Percentiles rank a stretch among this genome's conserved stretches.
Evolutionary conservation across 495 filamentous ascomycete species (phyloP).

Genomic region (Aspergillus ellipticus): DNA sequence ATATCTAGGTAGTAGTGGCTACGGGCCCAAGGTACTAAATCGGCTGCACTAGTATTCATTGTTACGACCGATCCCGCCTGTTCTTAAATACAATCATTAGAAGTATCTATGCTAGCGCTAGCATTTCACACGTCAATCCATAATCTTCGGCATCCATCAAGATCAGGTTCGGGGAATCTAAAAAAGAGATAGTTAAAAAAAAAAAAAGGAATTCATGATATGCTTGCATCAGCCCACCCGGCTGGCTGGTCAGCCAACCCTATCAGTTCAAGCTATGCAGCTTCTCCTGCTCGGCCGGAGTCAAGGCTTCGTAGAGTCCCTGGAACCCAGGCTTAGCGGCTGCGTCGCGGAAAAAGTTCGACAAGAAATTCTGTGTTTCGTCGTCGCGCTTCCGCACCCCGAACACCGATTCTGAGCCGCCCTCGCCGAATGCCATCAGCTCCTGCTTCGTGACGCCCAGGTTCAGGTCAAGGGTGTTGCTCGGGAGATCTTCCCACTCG

Average conservation of each 20-base stretch:
- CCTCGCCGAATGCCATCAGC: conserved; percentile 72
- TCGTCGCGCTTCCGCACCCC: conserved; percentile 72
- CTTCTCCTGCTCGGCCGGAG: conserved; percentile 70
- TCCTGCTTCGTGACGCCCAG: conserved; percentile 64
- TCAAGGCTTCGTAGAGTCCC: conserved; percentile 66
- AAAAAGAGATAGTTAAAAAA: no score
- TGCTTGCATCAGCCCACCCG: neutral
- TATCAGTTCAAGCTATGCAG: conserved; percentile 43
- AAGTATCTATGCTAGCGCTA: neutral
- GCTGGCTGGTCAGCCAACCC: neutral
- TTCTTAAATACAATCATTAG: neutral
- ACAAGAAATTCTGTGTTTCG: conserved; percentile 80
- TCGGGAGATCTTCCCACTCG: conserved; percentile 87
- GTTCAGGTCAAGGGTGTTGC: conserved; percentile 65
- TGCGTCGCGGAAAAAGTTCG: conserved; percentile 74
- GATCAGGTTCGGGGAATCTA: neutral
- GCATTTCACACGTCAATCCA: neutral
- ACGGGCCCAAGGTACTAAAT: no score
- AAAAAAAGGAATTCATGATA: conserved; percentile 3
- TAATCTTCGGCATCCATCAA: neutral
- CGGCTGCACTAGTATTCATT: neutral
- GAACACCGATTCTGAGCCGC: conserved; percentile 49
- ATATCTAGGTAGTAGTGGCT: no score
- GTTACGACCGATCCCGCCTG: neutral
- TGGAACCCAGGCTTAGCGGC: conserved; percentile 71